phyloP scores from a whole-genome alignment of 2,329 filamentous ascomycete genomes.

The Aspergillus sp. region DNA sequence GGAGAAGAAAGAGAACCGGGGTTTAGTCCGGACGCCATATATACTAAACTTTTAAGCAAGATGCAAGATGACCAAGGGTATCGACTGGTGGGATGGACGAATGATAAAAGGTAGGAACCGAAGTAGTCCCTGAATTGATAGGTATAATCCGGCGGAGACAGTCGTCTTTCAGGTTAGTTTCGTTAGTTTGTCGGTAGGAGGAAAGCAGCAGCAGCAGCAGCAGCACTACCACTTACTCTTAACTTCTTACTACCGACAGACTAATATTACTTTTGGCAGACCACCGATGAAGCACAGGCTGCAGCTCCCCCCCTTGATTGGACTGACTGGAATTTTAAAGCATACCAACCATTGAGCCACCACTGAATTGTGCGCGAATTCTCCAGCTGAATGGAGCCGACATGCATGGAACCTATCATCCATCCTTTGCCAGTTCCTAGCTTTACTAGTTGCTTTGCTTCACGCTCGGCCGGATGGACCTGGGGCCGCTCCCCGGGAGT shows the following conservation, averaged over 20 bases:
- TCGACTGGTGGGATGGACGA: background rate
- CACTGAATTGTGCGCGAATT: background rate
- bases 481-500: background rate
- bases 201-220: background rate
- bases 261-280: too few relatives aligned
- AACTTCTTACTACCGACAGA: too few relatives aligned
- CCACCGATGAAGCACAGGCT: background rate
- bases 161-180: background rate
- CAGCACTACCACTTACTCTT: too few relatives aligned
- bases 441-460: background rate
- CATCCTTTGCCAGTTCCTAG: background rate
- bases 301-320: background rate
- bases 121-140: background rate
- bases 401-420: constrained; percentile 1
- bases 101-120: constrained; percentile 7
- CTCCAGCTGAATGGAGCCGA: constrained; percentile 2
- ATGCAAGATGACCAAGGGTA: background rate
- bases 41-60: background rate
- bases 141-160: background rate
- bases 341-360: constrained; percentile 4
- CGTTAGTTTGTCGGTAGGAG: background rate
- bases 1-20: constrained; percentile 41
- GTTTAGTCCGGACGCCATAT: constrained; percentile 55
- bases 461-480: background rate
- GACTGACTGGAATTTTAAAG: constrained; percentile 2